A percentile compares a stretch with the other conserved stretches of the same genome.
These are phyloP conservation scores for Neobulgaria alba DNA, from an alignment of 2,329 filamentous ascomycete species.

Conservation along the genomic window DNA sequence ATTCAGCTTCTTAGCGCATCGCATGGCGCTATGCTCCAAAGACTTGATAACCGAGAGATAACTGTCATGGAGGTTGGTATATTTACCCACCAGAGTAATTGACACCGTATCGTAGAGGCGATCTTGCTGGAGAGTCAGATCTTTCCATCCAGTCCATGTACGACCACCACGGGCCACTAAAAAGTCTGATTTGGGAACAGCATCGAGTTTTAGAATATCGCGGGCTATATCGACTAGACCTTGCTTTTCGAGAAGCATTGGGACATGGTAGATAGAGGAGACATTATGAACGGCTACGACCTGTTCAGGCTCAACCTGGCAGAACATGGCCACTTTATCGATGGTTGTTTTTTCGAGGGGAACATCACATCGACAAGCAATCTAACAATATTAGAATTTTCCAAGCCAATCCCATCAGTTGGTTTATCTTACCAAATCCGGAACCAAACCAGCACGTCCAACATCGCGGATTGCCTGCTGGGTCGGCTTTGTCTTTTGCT, in stretches of 20 bases:
- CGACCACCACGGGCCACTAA: slow-evolving; percentile 53
- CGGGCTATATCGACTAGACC: slow-evolving; percentile 61
- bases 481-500: slow-evolving; percentile 97
- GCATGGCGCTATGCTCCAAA: slow-evolving; percentile 87
- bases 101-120: slow-evolving; percentile 60
- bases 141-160: slow-evolving; percentile 75
- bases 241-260: slow-evolving; percentile 81
- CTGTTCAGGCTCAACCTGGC: slow-evolving; percentile 77
- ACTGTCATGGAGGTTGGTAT: slow-evolving; percentile 73
- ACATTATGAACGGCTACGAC: slow-evolving; percentile 88
- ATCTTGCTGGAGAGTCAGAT: slow-evolving; percentile 57
- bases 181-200: slow-evolving; percentile 41
- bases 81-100: slow-evolving; percentile 90
- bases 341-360: slow-evolving; percentile 66
- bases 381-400: slow-evolving; percentile 37
- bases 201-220: slow-evolving; percentile 55
- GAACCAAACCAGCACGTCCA: slow-evolving; percentile 52
- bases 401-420: not conserved
- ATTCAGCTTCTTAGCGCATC: slow-evolving; percentile 68
- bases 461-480: slow-evolving; percentile 82
- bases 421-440: slow-evolving; percentile 18
- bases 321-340: slow-evolving; percentile 81
- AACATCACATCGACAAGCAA: slow-evolving; percentile 84
- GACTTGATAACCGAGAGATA: slow-evolving; percentile 81
- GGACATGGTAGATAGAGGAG: slow-evolving; percentile 86